Evolutionary conservation across 139 green algal species (phyloP), one percentile per base, ranked within the genome.

Genomic region (Micractinium conductrix): DNA sequence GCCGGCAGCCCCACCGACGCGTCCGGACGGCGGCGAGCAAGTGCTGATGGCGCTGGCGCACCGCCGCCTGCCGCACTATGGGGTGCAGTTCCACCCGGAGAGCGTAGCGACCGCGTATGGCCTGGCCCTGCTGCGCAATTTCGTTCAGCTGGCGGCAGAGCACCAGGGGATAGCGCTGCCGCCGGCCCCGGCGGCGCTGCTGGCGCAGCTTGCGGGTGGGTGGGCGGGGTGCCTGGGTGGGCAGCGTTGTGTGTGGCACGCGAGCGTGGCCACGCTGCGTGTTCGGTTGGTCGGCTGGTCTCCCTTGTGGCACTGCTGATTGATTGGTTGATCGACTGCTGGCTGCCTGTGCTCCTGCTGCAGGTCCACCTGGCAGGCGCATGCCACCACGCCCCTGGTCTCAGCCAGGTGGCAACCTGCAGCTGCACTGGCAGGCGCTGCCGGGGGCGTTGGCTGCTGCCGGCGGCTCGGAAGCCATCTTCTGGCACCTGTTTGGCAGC

Each of bases 31-130:
- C 35, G 72, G 53, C 53, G 45, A n/a, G 44, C n/a, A 21, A 0
- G 68, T 98, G 53, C 74, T 99, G 3, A 99, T 99, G 97, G 97
- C 71, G 17, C 30, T 99, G 14, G 87, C 85, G 7, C 95, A 98
- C 86, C 85, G 44, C 67, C 58, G 24, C 5, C 87, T 91, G 67
- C 96, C 96, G 26, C 93, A 97, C 82, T 97, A 91, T 70, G 97
- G 97, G 0, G 94, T 99, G 84, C 96, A 99, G 92, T 99, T 98
- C 86, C 97, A 99, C 81, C 97, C 97, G 1, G 97, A 99, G 88
- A 96, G 91, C 62, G 83, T 99, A 5, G 94, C 85, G 50, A 99
- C 96, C 0, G 40, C 48, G 9, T 96, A 93, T 82, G 97, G 97
- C 8, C 58, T 90, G 40, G 79, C 78, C 22, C 85, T 99, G 38